Evolutionary conservation across 1,284 basidiomycete species (phyloP).

Genomic region (Hymenochaete sp.): DNA sequence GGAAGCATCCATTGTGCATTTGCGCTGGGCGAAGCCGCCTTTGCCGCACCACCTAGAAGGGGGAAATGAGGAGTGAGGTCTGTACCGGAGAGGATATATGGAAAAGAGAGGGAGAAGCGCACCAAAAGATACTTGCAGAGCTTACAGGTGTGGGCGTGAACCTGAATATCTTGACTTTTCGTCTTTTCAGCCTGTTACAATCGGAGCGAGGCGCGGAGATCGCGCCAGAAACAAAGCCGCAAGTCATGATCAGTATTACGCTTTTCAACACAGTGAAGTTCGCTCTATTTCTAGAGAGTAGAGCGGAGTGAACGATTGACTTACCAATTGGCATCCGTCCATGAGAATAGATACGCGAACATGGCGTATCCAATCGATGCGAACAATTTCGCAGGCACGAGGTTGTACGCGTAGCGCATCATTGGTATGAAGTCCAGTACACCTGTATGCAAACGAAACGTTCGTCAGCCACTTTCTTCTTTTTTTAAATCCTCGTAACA

Average conservation of each 20-base stretch:
- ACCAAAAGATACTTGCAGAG: constrained; percentile 43
- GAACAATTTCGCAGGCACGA: constrained; percentile 38
- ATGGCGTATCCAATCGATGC: constrained; percentile 43
- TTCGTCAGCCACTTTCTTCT: too few relatives aligned
- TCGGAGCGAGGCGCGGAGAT: too few relatives aligned
- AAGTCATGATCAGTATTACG: not conserved
- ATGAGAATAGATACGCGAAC: constrained; percentile 53
- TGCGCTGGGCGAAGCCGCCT: constrained; percentile 47
- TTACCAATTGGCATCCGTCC: constrained; percentile 58
- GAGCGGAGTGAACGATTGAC: too few relatives aligned
- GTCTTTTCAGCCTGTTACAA: constrained; percentile 35
- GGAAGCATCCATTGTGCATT: constrained; percentile 44
- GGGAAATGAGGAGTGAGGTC: not conserved
- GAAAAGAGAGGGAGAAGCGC: not conserved
- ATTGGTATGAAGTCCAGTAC: constrained; percentile 55
- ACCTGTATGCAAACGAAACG: constrained; percentile 20
- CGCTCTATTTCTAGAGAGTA: not conserved
- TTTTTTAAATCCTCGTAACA: too few relatives aligned
- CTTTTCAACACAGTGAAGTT: not conserved
- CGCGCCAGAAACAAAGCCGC: too few relatives aligned
- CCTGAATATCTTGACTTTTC: constrained; percentile 56
- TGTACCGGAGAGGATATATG: not conserved
- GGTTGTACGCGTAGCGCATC: constrained; percentile 52
- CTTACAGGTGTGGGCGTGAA: constrained; percentile 54
- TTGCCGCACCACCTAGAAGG: constrained; percentile 44